A percentile compares a stretch with the other conserved stretches of the same genome.
These are phyloP conservation scores for Glycine latifolia DNA, from an alignment of 306 rosid species.

Conservation along the genomic window DNA sequence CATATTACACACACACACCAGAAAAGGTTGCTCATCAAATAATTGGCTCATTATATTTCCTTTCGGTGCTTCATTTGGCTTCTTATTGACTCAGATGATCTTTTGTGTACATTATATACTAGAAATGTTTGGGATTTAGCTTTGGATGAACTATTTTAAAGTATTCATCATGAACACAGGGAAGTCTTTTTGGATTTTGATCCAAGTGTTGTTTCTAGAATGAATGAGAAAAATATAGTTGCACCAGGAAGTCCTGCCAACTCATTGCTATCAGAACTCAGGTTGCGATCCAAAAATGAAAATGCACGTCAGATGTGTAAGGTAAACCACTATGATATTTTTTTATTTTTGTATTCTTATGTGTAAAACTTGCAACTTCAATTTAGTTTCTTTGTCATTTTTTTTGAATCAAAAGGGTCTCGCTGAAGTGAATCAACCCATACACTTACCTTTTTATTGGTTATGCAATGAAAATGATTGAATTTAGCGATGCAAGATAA, in stretches of 20 bases:
- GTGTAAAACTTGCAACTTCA: conserved; percentile 23
- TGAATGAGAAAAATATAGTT: conserved; percentile 68
- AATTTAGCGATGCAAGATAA: no score
- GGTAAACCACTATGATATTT: conserved; percentile 50
- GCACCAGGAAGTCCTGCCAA: conserved; percentile 68
- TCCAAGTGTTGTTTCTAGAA: conserved; percentile 64
- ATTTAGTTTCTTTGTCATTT: neutral
- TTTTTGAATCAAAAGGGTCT: conserved; percentile 33
- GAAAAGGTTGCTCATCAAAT: conserved; percentile 39
- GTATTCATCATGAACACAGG: conserved; percentile 53
- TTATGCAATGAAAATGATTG: no score
- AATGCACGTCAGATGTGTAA: conserved; percentile 78
- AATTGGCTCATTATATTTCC: conserved; percentile 13
- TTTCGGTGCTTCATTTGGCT: conserved; percentile 32
- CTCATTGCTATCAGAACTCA: conserved; percentile 72
- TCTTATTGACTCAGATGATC: conserved; percentile 32
- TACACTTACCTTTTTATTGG: conserved; percentile 38
- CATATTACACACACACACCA: neutral
- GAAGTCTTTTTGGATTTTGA: conserved; percentile 76
- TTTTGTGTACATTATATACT: conserved; percentile 24
- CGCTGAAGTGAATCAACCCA: conserved; percentile 36
- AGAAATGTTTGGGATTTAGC: conserved; percentile 30
- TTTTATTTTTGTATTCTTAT: conserved; percentile 12
- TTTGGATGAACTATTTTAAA: conserved; percentile 40
- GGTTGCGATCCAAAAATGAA: conserved; percentile 75